Evolutionary conservation across 2,329 filamentous ascomycete species (phyloP).

Genomic region (Fusarium robinianum): DNA sequence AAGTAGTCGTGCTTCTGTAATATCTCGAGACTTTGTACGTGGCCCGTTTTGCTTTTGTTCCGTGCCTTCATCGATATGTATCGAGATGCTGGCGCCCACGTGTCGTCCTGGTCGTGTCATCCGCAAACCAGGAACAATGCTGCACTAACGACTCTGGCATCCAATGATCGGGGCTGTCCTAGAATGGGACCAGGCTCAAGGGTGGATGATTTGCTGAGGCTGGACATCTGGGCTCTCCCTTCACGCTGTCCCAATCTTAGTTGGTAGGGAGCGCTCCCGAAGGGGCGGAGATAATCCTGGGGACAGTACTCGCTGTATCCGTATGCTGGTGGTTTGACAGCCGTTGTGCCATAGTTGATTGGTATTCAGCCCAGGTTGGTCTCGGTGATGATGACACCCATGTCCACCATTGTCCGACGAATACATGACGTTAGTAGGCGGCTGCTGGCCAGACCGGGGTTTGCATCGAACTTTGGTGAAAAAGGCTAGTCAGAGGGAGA

Average conservation of each 20-base stretch:
- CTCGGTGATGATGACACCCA: slow-evolving; percentile 1
- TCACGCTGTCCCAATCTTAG: too few species aligned
- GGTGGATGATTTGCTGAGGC: slow-evolving; percentile 10
- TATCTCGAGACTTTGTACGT: too few species aligned
- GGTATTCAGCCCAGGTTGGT: slow-evolving; percentile 1
- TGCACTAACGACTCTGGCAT: slow-evolving; percentile 4
- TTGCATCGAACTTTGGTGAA: too few species aligned
- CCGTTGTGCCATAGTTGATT: neutral
- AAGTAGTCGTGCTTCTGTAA: too few species aligned
- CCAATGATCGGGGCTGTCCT: slow-evolving; percentile 8
- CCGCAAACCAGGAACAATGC: slow-evolving; percentile 5
- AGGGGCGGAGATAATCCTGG: neutral
- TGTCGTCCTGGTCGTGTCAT: slow-evolving; percentile 16
- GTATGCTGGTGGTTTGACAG: too few species aligned
- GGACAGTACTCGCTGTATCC: too few species aligned
- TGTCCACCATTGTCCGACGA: neutral
- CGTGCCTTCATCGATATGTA: too few species aligned
- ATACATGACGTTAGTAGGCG: too few species aligned
- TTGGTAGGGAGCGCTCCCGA: too few species aligned
- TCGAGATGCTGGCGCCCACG: slow-evolving; percentile 17
- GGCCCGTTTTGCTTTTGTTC: slow-evolving; percentile 15
- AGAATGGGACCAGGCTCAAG: slow-evolving; percentile 8
- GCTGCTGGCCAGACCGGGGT: neutral
- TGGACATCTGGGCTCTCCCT: too few species aligned
- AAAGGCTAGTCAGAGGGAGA: too few species aligned